These are phyloP conservation scores for Ulota crispa DNA, from an alignment of 225 moss, liverwort and hornwort genomes.

Conservation along the genomic window DNA sequence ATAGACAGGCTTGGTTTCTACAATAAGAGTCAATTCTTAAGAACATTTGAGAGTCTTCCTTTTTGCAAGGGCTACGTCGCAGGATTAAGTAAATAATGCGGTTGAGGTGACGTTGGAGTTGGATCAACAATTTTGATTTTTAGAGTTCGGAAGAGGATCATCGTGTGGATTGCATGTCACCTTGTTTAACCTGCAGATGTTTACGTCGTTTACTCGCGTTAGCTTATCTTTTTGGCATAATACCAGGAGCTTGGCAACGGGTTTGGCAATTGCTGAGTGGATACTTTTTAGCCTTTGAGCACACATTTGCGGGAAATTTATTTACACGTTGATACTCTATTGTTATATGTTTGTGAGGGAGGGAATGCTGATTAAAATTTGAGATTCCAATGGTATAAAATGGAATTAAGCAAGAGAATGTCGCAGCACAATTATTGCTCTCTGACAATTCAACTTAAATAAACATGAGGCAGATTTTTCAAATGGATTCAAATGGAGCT, in stretches of 20 bases:
- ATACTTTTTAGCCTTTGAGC: too few relatives aligned
- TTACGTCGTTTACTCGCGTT: too few relatives aligned
- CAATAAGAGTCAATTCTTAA: not conserved
- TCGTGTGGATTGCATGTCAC: too few relatives aligned
- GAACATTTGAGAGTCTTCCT: not conserved
- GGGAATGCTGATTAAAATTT: not conserved
- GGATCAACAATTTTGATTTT: too few relatives aligned
- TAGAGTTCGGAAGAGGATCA: too few relatives aligned
- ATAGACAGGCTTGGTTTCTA: not conserved
- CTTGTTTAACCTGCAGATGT: too few relatives aligned
- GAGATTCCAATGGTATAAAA: not conserved
- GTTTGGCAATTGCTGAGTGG: too few relatives aligned
- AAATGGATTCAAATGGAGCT: too few relatives aligned
- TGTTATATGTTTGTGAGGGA: not conserved
- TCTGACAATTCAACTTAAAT: not conserved
- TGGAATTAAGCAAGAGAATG: not conserved
- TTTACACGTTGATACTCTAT: not conserved
- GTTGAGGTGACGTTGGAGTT: too few relatives aligned
- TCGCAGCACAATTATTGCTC: not conserved
- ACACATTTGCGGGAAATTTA: not conserved
- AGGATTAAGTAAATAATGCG: not conserved
- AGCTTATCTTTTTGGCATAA: too few relatives aligned
- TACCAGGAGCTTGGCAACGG: too few relatives aligned
- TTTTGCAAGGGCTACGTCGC: not conserved
- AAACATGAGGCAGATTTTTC: not conserved